Base-by-base conservation (phyloP, 1,284 basidiomycete genomes). In the Polyporus tsugae region DNA sequence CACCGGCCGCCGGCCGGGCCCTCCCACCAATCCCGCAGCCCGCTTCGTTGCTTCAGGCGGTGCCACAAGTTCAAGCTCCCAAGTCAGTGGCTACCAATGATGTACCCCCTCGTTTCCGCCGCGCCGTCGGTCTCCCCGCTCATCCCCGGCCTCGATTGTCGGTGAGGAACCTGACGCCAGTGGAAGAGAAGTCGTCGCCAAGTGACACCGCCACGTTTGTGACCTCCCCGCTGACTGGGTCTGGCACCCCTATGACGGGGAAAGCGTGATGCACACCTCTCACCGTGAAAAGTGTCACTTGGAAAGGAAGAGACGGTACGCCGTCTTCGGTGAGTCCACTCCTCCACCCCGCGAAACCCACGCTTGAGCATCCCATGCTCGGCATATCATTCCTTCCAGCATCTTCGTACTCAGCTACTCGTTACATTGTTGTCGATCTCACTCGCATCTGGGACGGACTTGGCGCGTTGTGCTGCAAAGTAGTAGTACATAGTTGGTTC, bases 151-250 rank as follows among this genome's bases (percentile, higher is more conserved):
- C 78, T 52, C 79, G 76, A 65, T 63, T 78, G 42, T 67, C 66
- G 60, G 82, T 84, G 38, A 80, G 80, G 71, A 77, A 74, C 22
- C 81, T 82, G 52, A 72, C 75, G 61, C 74, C 76, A 57, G 70
- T 68, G 72, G 76, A 65, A 74, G 78, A 73, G 69, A 63, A 44
- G 58, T 77, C 67, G 60, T 67, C 68, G 59, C 66, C 68, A 59
- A 67, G 62, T 38, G 71, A 70, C 62, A 67, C 71, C 17, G 33
- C 63, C 41, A 66, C 71, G 52, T 66, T 70, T 53, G 63, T 62
- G 62, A 67, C 63, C 63, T 63, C 71, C 60, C 65, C 67, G 60
- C 65, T 55, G 49, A 65, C 59, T 62, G 67, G 71, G 69, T 67
- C 71, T 60, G 69, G 71, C 58, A 72, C 69, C 67, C 69, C 71